Conservation (phyloP, 768 basidiomycete species). For the Termitomyces sp. region DNA sequence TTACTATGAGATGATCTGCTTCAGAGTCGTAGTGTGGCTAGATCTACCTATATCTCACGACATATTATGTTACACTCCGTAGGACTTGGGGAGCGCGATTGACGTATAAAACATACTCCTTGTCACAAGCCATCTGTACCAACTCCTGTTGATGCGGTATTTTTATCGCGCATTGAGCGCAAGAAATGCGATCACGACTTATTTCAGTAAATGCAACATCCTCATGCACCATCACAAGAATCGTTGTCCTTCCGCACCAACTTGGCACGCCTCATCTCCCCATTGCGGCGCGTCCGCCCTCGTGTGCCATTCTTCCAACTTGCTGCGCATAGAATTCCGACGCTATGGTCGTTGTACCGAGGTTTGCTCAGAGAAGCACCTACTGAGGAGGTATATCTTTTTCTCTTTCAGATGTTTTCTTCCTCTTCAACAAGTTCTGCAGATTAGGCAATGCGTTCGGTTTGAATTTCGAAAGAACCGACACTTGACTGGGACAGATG, state of each 20-base stretch:
- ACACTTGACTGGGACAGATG: conserved; percentile 46
- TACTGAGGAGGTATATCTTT: conserved; percentile 42
- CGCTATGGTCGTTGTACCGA: conserved; percentile 72
- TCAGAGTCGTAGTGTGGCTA: neutral
- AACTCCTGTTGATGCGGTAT: too few relatives aligned
- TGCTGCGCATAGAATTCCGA: conserved; percentile 68
- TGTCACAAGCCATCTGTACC: neutral
- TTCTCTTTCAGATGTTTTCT: neutral
- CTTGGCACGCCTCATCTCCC: conserved; percentile 46
- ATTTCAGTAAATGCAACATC: conserved; percentile 7
- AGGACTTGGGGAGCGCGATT: too few relatives aligned
- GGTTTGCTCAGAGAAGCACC: conserved; percentile 54
- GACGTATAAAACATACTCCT: neutral
- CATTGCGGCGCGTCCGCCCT: conserved; percentile 54
- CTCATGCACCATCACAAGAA: conserved; percentile 15
- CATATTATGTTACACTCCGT: neutral
- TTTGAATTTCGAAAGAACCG: conserved; percentile 47
- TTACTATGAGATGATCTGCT: neutral
- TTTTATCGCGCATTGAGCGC: too few relatives aligned
- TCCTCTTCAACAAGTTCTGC: conserved; percentile 1
- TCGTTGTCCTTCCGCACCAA: conserved; percentile 47
- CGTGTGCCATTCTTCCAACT: conserved; percentile 64
- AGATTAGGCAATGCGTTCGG: conserved; percentile 57
- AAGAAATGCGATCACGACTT: too few relatives aligned
- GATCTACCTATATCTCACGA: neutral